Evolutionary conservation across 75 land plant species (phyloP).

Genomic region (Cryptomeria japonica): DNA sequence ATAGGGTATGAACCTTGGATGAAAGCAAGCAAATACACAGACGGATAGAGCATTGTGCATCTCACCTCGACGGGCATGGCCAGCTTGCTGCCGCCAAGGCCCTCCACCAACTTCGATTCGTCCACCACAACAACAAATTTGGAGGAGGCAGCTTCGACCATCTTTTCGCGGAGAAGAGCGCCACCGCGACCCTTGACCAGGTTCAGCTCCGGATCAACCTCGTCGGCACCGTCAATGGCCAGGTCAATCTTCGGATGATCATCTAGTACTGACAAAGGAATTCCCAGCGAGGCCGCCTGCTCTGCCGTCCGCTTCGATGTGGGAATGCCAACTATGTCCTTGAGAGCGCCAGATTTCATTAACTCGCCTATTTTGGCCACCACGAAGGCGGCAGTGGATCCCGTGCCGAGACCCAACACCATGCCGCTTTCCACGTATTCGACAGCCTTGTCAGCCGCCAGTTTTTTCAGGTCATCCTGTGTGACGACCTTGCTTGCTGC

Average conservation of each 20-base stretch:
- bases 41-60: too few species aligned
- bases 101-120: constrained; percentile 80
- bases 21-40: too few species aligned
- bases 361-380: constrained; percentile 82
- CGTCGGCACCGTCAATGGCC: constrained; percentile 95
- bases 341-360: constrained; percentile 24
- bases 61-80: constrained; percentile 91
- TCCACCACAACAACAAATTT: constrained; percentile 90
- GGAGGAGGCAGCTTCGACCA: constrained; percentile 92
- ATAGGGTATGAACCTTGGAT: too few species aligned
- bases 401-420: constrained; percentile 87
- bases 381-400: constrained; percentile 95
- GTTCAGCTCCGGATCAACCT: constrained; percentile 82
- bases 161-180: constrained; percentile 87
- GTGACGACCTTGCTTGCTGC: constrained; percentile 24
- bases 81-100: constrained; percentile 90
- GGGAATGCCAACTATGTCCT: constrained; percentile 36
- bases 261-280: constrained; percentile 83
- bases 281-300: constrained; percentile 77
- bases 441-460: constrained; percentile 91
- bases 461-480: constrained; percentile 87
- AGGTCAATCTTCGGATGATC: constrained; percentile 79
- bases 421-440: constrained; percentile 35
- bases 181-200: constrained; percentile 93
- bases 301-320: constrained; percentile 88